Evolutionary conservation across 2,329 filamentous ascomycete genomes (phyloP).

Genomic region (Fusarium secorum): DNA sequence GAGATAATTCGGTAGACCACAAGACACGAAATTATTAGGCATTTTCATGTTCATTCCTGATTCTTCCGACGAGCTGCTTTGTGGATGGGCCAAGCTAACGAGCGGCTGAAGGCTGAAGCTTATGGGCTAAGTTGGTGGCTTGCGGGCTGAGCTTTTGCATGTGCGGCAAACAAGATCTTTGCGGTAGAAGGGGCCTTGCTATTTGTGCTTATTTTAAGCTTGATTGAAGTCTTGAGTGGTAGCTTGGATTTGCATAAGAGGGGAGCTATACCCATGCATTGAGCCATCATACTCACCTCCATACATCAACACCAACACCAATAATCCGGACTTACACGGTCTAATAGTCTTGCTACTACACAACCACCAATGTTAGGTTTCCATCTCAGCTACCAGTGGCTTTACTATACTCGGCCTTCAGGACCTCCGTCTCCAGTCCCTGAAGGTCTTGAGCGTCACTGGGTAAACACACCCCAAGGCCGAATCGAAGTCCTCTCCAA

Average conservation of each 20-base stretch:
- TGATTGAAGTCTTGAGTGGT: not conserved
- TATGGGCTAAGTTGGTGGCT: constrained; percentile 19
- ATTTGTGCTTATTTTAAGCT: not conserved
- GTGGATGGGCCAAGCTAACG: constrained; percentile 2
- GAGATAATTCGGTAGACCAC: not conserved
- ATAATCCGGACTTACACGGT: not conserved
- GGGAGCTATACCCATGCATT: not conserved
- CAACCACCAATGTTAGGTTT: constrained; percentile 37
- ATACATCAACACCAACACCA: not conserved
- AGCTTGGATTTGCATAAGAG: constrained; percentile 8
- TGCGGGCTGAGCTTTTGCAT: constrained; percentile 16
- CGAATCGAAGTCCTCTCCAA: constrained; percentile 59
- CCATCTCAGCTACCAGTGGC: constrained; percentile 41
- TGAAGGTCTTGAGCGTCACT: constrained; percentile 52
- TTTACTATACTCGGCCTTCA: constrained; percentile 37
- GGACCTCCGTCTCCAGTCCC: constrained; percentile 43
- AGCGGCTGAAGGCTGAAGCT: constrained; percentile 22
- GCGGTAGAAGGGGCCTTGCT: not conserved
- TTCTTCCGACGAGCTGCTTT: constrained; percentile 1
- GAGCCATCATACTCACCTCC: not conserved
- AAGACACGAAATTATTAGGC: not conserved
- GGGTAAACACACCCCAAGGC: constrained; percentile 54
- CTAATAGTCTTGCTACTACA: not conserved
- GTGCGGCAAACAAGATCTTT: constrained; percentile 2
- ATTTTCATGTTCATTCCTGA: not conserved